Percentiles rank a stretch among this genome's conserved stretches.
These are phyloP conservation scores for Lasiodiplodia hormozganensis DNA, from an alignment of 2,329 filamentous ascomycete genomes.

Conservation along the genomic window DNA sequence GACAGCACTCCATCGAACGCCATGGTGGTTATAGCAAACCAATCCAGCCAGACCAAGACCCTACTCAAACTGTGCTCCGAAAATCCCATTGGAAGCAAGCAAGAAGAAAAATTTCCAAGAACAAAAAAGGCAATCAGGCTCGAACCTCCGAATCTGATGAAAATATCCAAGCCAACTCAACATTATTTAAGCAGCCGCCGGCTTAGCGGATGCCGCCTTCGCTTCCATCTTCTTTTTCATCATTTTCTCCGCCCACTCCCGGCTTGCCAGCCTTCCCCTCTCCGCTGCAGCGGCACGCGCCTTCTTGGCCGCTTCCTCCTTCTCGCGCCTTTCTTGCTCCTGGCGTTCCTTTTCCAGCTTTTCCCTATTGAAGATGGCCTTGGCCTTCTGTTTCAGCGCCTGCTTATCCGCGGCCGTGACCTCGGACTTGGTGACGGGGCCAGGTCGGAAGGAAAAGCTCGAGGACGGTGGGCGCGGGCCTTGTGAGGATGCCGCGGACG, in stretches of 20 bases:
- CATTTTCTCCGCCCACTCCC: slow-evolving; percentile 59
- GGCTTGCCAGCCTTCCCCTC: slow-evolving; percentile 50
- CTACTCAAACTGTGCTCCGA: not conserved
- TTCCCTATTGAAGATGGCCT: slow-evolving; percentile 55
- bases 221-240: slow-evolving; percentile 45
- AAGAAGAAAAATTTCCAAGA: not conserved
- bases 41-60: not conserved
- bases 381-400: slow-evolving; percentile 48
- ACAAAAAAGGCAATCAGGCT: not conserved
- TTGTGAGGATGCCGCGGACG: slow-evolving; percentile 21
- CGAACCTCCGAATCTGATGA: not conserved
- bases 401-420: slow-evolving; percentile 42
- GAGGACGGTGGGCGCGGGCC: slow-evolving; percentile 22
- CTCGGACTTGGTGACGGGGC: slow-evolving; percentile 34
- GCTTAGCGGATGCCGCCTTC: slow-evolving; percentile 20
- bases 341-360: slow-evolving; percentile 49
- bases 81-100: not conserved
- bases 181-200: slow-evolving; percentile 24
- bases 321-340: slow-evolving; percentile 51
- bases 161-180: not conserved
- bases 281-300: slow-evolving; percentile 56
- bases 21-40: not conserved
- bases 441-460: slow-evolving; percentile 18
- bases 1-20: not conserved
- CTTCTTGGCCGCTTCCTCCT: slow-evolving; percentile 56